Conservation (phyloP, 331 rosid species). For the Arachis monticola region DNA sequence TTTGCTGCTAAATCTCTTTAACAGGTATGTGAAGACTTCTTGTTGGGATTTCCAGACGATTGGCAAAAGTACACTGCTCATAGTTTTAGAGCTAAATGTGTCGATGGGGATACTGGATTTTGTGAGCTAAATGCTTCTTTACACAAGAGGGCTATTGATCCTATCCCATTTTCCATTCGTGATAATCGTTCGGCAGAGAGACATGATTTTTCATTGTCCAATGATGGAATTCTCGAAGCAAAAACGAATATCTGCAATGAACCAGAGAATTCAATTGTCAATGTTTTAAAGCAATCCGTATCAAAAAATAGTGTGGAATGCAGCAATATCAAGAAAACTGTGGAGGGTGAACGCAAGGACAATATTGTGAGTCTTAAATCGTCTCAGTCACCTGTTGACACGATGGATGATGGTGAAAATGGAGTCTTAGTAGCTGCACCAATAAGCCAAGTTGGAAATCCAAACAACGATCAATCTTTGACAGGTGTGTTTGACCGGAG, state of each 20-base stretch:
- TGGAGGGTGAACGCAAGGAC: constrained; percentile 6
- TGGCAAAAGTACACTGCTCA: constrained; percentile 60
- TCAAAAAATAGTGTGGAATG: not conserved
- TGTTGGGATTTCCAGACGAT: constrained; percentile 74
- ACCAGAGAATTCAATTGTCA: constrained; percentile 20
- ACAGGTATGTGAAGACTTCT: constrained; percentile 63
- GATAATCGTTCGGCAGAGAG: constrained; percentile 38
- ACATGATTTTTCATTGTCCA: constrained; percentile 42
- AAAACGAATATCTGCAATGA: constrained; percentile 29
- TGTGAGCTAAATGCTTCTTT: constrained; percentile 37
- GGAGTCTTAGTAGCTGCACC: constrained; percentile 20
- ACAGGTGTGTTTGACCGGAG: not conserved
- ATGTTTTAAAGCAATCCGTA: constrained; percentile 21
- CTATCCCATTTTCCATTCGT: constrained; percentile 31
- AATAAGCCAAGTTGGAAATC: constrained; percentile 6
- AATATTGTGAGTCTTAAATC: not conserved
- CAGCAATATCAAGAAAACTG: not conserved
- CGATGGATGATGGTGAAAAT: constrained; percentile 28
- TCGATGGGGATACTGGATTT: not conserved
- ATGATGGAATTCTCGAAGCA: constrained; percentile 42
- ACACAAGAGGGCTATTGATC: constrained; percentile 1
- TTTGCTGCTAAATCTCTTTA: constrained; percentile 10
- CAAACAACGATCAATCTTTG: not conserved
- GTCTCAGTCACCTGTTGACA: constrained; percentile 17
- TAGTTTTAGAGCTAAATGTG: constrained; percentile 28